Evolutionary conservation across 495 filamentous ascomycete genomes (phyloP).

Genomic region (Neurospora sp.): DNA sequence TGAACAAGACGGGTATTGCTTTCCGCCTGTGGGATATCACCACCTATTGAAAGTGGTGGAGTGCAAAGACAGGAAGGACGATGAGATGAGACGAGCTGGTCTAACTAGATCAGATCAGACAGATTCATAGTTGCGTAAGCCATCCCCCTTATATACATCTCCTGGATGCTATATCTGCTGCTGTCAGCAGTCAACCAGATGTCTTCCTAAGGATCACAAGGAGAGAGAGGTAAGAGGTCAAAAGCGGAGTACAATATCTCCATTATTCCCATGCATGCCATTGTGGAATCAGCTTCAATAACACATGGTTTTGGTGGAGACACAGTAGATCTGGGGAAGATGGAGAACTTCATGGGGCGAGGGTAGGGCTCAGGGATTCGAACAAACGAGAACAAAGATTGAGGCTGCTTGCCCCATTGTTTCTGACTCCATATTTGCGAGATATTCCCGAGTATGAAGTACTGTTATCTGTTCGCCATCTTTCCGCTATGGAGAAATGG

Average conservation of each 20-base stretch:
- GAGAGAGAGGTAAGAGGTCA: background rate
- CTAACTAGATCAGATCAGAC: background rate
- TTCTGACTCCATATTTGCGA: background rate
- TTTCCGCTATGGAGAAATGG: background rate
- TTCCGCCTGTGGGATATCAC: background rate
- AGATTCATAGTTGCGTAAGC: background rate
- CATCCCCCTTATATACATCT: background rate
- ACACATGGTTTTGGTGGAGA: background rate
- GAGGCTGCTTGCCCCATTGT: background rate
- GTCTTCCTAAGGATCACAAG: background rate
- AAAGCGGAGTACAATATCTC: background rate
- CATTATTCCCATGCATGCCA: background rate
- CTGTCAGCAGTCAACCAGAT: background rate
- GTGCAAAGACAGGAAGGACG: background rate
- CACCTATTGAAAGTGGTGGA: background rate
- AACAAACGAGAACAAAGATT: background rate
- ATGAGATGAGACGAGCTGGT: background rate
- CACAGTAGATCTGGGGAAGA: background rate
- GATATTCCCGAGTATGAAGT: background rate
- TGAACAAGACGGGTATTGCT: background rate
- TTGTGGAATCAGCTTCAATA: background rate
- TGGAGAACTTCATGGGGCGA: background rate
- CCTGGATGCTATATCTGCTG: background rate
- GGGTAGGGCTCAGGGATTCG: background rate
- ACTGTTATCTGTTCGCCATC: background rate